Base-by-base conservation (phyloP, 2,329 filamentous ascomycete species). In the Diaporthe sp. region DNA sequence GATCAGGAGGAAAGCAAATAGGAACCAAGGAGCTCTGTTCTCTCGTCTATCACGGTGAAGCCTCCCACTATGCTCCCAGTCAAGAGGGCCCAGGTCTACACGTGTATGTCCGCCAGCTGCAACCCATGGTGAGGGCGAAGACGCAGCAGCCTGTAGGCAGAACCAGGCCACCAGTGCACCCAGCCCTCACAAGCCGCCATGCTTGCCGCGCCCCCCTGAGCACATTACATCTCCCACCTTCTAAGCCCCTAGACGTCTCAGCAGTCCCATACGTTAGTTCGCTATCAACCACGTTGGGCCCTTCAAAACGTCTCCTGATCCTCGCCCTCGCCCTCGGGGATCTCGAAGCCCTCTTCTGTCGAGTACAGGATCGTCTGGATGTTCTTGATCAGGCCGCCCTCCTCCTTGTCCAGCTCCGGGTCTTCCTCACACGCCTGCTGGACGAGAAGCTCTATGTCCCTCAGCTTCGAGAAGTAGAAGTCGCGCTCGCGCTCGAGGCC, bases 401-500 rank as follows among this genome's bases (percentile, higher is more conserved):
- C 94, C 90, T 98, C 94, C 90, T 97, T 96, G 87, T 98, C 97
- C 70, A 98, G 87, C 86, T 98, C 94, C 0, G 96, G 96, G 79
- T 98, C 94, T 77, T 95, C 94, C 80, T 99, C 97, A 82, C 97
- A 94, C 15, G 96, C 95, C 81, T 95, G 94, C 87, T 99, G 97
- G 73, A 99, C 91, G 81, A 99, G 88, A 78, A 99, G 88, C 87
- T 99, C 97, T 80, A 99, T 99, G 83, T 99, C 97, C 76, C 97
- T 91, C 78, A 99, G 90, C 89, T 99, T 99, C 90, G 95, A 97
- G 86, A 99, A 99, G 89, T 99, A 99, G 84, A 99, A 99, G 84
- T 99, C 97, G 68, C 97, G 91, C 88, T 99, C 97, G 80, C 97
- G 93, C 89, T 99, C 97, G 57, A 99, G 89, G 1, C 97, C 97